Percentiles rank a stretch among this genome's conserved stretches.
Conservation (phyloP, 306 rosid species). For the Aeschynomene evenia region DNA sequence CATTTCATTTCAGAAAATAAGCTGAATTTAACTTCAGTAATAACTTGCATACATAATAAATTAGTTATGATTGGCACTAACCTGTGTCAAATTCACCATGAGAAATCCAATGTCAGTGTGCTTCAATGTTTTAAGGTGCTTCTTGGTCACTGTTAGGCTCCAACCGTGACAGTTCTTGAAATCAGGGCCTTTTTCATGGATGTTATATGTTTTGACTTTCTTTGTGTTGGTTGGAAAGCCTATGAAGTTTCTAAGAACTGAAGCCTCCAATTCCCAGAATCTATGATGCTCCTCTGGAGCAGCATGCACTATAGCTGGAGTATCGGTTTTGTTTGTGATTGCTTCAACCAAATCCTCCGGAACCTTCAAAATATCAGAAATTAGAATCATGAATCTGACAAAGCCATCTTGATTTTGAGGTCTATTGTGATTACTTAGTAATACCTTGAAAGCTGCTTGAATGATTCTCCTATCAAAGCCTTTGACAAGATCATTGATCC, state of each 20-base stretch:
- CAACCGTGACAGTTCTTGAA: slow-evolving; percentile 64
- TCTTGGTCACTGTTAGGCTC: slow-evolving; percentile 65
- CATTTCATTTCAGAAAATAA: neutral
- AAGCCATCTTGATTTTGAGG: neutral
- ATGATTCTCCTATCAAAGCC: slow-evolving; percentile 68
- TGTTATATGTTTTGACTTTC: slow-evolving; percentile 41
- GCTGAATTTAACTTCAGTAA: neutral
- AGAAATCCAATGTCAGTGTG: slow-evolving; percentile 57
- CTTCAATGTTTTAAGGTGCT: slow-evolving; percentile 36
- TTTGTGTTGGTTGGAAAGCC: slow-evolving; percentile 34
- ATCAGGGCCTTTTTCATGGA: slow-evolving; percentile 55
- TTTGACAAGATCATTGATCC: slow-evolving; percentile 51
- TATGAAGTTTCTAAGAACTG: slow-evolving; percentile 35
- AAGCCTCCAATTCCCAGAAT: slow-evolving; percentile 48
- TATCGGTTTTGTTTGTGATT: slow-evolving; percentile 39
- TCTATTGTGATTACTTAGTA: neutral
- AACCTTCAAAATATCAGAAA: slow-evolving; percentile 45
- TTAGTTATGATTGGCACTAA: slow-evolving; percentile 14
- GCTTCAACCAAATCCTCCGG: slow-evolving; percentile 62
- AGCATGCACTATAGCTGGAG: slow-evolving; percentile 65
- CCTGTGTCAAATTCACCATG: slow-evolving; percentile 75
- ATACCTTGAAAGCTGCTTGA: slow-evolving; percentile 70
- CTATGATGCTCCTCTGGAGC: slow-evolving; percentile 22
- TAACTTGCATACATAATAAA: neutral
- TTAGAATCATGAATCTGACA: neutral